Evolutionary conservation across 129 eudicot species (phyloP).

Genomic region (Helianthus tuberosus): DNA sequence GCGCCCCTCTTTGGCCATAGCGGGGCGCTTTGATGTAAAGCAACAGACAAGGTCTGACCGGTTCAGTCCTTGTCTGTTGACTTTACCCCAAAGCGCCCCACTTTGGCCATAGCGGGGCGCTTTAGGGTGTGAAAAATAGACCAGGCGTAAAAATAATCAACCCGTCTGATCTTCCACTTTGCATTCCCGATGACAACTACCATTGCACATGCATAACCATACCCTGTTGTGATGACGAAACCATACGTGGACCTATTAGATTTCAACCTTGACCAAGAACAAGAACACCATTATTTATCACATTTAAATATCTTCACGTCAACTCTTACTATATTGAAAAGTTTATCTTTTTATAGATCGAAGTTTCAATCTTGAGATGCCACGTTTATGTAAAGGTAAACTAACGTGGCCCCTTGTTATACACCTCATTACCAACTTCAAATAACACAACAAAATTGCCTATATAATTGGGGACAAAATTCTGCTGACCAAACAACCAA

Average conservation of each 20-base stretch:
- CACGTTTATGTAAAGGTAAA: conserved; percentile 16
- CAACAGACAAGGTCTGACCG: no score
- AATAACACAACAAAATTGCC: background rate
- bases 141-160: no score
- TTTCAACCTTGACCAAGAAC: background rate
- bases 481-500: conserved; percentile 27
- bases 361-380: conserved; percentile 10
- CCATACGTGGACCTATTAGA: conserved; percentile 21
- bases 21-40: no score
- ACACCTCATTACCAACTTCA: conserved; percentile 10
- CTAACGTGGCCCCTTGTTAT: conserved; percentile 22
- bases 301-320: conserved; percentile 6
- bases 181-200: background rate
- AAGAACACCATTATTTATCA: background rate
- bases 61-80: no score
- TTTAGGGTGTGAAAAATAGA: no score
- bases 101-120: no score
- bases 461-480: conserved; percentile 20
- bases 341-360: no score
- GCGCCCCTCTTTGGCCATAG: no score
- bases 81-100: no score
- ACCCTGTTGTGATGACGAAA: background rate
- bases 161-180: background rate
- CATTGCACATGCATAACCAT: background rate
- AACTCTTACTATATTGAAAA: background rate